phyloP scores from a whole-genome alignment of 2,329 filamentous ascomycete species.

The Hypoxylon sp. region DNA sequence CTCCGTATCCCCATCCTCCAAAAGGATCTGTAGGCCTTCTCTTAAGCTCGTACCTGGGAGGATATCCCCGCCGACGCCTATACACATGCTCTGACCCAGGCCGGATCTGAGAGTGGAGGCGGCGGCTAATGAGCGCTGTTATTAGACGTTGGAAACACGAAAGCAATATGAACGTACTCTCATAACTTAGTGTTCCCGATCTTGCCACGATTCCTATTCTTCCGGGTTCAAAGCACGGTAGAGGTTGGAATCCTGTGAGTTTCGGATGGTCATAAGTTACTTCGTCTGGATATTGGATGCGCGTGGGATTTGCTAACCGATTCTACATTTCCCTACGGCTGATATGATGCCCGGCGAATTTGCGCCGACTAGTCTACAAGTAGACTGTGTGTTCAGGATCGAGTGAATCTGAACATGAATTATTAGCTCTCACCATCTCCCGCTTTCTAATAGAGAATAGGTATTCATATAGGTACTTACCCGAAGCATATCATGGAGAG shows the following conservation, averaged over 20 bases:
- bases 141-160: background rate
- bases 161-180: constrained; percentile 57
- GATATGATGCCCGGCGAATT: constrained; percentile 84
- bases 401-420: constrained; percentile 55
- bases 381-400: constrained; percentile 78
- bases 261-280: constrained; percentile 52
- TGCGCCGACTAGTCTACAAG: constrained; percentile 77
- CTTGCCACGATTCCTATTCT: constrained; percentile 80
- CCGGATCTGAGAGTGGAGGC: constrained; percentile 78
- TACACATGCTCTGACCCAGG: constrained; percentile 79
- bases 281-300: background rate
- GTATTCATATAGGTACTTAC: constrained; percentile 58
- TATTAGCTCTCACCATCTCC: background rate
- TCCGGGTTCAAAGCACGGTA: constrained; percentile 79
- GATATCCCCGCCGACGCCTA: constrained; percentile 81
- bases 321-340: constrained; percentile 73
- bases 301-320: constrained; percentile 43
- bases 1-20: constrained; percentile 76
- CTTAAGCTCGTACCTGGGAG: constrained; percentile 81
- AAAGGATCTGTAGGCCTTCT: constrained; percentile 77
- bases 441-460: background rate
- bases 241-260: constrained; percentile 79
- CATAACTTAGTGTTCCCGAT: constrained; percentile 81
- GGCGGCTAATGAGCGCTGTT: constrained; percentile 64
- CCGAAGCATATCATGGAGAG: constrained; percentile 78